Percentiles rank a stretch among this genome's conserved stretches.
Evolutionary conservation across 1,284 basidiomycete species (phyloP).

Genomic region (Hortiboletus rubellus): DNA sequence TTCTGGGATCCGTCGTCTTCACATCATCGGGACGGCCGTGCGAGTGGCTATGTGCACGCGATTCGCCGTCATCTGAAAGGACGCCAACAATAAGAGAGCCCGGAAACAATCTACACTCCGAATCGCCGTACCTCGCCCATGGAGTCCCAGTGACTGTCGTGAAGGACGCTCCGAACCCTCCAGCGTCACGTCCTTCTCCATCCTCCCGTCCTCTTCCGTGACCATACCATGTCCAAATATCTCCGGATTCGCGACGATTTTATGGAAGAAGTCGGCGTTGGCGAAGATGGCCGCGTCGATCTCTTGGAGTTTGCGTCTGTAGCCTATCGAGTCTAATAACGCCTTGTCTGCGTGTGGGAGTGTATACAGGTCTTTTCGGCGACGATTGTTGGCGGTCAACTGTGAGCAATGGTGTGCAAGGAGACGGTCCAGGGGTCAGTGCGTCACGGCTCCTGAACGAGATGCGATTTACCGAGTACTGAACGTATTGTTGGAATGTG

Average conservation of each 20-base stretch:
- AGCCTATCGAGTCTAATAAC: conserved; percentile 60
- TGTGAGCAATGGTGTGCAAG: conserved; percentile 26
- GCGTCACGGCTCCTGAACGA: background rate
- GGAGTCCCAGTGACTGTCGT: background rate
- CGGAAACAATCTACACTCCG: background rate
- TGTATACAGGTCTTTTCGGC: conserved; percentile 68
- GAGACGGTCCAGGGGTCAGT: background rate
- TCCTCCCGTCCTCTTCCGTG: conserved; percentile 16
- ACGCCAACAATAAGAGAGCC: background rate
- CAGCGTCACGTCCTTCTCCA: background rate
- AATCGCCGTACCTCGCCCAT: conserved; percentile 13
- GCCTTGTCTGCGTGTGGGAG: conserved; percentile 62
- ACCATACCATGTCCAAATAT: conserved; percentile 64
- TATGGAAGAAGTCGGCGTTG: conserved; percentile 67
- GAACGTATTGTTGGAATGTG: conserved; percentile 65
- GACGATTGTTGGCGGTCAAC: conserved; percentile 74
- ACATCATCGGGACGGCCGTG: conserved; percentile 26
- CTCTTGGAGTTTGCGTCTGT: conserved; percentile 63
- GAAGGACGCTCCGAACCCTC: background rate
- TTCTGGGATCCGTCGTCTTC: conserved; percentile 28
- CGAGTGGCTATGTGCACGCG: conserved; percentile 31
- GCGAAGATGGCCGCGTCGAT: conserved; percentile 68
- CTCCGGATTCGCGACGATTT: conserved; percentile 68
- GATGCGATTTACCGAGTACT: conserved; percentile 50
- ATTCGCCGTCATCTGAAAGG: conserved; percentile 27